Base-by-base conservation (phyloP, 2,329 filamentous ascomycete genomes). In the Pezicula neosporulosa region DNA sequence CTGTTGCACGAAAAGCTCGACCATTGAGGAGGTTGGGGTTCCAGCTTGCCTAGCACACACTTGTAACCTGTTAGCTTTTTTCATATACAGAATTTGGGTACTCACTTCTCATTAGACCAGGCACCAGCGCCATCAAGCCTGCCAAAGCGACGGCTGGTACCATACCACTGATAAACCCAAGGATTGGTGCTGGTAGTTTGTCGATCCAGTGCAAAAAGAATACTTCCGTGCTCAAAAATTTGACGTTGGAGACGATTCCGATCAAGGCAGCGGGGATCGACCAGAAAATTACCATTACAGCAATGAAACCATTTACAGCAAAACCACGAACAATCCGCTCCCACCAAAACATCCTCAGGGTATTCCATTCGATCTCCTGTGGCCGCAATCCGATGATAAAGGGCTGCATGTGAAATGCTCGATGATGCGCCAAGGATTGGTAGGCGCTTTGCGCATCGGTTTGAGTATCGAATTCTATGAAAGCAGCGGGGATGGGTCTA, bases 201-300 rank as follows among this genome's bases (percentile, higher is more conserved):
- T 80, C 71, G 59, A 87, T 78, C 65, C 82, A 87, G 12, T 60
- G 56, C 30, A 87, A 70, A 66, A 78, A 86, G 9, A 68, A 71
- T 16, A 83, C 68, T 44, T 75, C 76, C 6, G 71, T 56, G 1
- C 73, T 77, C 36, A 86, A 61, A 52, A 70, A 77, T 54, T 81
- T 74, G 59, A 88, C 76, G 63, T 87, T 86, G 33, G 83, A 85
- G 56, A 86, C 78, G 12, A 78, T 72, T 63, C 81, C 84, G 21
- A 88, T 80, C 18, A 83, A 69, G 2, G 81, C 82, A n/a, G 84
- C 79, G 1, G 85, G 85, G 48, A 88, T 78, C 3, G 83, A 80
- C 83, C 85, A 88, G 70, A 88, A 87, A 46, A 86, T 69, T 55
- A 87, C 80, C 51, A 84, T 69, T 2, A 72, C 74, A 15, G 75